Percentiles rank a stretch among this genome's conserved stretches.
Conservation (phyloP, 1,284 basidiomycete species). For the Sporisorium iseilematis-ciliati region DNA sequence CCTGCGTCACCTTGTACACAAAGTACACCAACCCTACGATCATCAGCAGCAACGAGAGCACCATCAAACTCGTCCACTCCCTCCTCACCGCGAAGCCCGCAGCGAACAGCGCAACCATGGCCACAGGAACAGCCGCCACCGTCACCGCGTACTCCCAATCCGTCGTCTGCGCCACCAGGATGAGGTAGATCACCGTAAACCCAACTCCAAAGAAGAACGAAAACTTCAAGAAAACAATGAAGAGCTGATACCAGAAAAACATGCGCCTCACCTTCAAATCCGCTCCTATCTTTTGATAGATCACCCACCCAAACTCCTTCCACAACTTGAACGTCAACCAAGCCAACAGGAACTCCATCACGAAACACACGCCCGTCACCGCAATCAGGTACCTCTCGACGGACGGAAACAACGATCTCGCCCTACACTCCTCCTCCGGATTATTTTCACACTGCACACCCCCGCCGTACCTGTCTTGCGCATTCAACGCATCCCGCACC, state of each 20-base stretch:
- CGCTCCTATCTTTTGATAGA: slow-evolving; percentile 64
- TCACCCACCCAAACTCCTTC: slow-evolving; percentile 63
- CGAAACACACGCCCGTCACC: slow-evolving; percentile 52
- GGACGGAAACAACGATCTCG: slow-evolving; percentile 39
- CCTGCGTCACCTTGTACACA: slow-evolving; percentile 52
- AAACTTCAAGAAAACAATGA: slow-evolving; percentile 64
- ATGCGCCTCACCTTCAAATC: slow-evolving; percentile 51
- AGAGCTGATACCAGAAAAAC: slow-evolving; percentile 63
- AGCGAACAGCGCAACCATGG: slow-evolving; percentile 52
- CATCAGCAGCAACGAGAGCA: slow-evolving; percentile 50
- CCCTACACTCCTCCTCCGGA: slow-evolving; percentile 28
- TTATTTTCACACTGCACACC: slow-evolving; percentile 45
- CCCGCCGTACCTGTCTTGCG: slow-evolving; percentile 36
- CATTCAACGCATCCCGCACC: slow-evolving; percentile 51
- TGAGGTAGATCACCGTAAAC: slow-evolving; percentile 60
- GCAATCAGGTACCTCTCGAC: slow-evolving; percentile 56
- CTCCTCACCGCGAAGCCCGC: slow-evolving; percentile 55
- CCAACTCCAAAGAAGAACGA: slow-evolving; percentile 62
- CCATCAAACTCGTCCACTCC: slow-evolving; percentile 59
- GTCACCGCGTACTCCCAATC: slow-evolving; percentile 60
- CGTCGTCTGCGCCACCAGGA: slow-evolving; percentile 54
- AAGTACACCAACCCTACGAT: slow-evolving; percentile 55
- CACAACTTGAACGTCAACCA: slow-evolving; percentile 53
- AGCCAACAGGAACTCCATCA: slow-evolving; percentile 49
- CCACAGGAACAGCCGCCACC: slow-evolving; percentile 60